Evolutionary conservation across 441 rosid genomes (phyloP).

Genomic region (Populus hybrid): DNA sequence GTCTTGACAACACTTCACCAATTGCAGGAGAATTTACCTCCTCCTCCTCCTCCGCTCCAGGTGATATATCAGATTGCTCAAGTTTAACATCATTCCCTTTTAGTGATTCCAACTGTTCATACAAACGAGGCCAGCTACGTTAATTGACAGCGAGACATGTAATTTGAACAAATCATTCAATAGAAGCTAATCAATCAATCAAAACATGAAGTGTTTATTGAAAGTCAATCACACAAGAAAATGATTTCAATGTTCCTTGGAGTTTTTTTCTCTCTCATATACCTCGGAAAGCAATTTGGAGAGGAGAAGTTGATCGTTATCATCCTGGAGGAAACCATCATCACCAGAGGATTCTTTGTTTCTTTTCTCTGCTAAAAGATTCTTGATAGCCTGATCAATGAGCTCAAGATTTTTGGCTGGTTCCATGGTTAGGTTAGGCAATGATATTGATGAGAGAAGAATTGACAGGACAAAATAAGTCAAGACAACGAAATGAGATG

Average conservation of each 20-base stretch:
- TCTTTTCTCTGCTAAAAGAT: slow-evolving; percentile 32
- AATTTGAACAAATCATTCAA: neutral
- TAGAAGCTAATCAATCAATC: neutral
- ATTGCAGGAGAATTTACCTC: neutral
- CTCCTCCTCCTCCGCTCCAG: neutral
- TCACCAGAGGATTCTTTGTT: slow-evolving; percentile 11
- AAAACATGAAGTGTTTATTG: neutral
- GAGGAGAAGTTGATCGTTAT: slow-evolving; percentile 23
- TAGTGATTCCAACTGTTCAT: slow-evolving; percentile 43
- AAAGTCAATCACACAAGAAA: neutral
- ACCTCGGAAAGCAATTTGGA: slow-evolving; percentile 50
- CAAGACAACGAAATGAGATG: neutral
- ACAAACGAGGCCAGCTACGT: neutral
- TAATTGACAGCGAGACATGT: neutral
- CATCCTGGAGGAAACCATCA: neutral
- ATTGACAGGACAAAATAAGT: neutral
- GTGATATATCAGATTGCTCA: slow-evolving; percentile 10
- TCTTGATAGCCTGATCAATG: slow-evolving; percentile 31
- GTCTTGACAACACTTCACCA: slow-evolving; percentile 14
- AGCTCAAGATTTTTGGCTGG: slow-evolving; percentile 30
- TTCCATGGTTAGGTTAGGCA: slow-evolving; percentile 21
- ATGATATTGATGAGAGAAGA: neutral
- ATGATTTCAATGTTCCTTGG: neutral
- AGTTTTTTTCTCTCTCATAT: too few species aligned
- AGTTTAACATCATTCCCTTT: slow-evolving; percentile 18